Evolutionary conservation across 495 filamentous ascomycete species (phyloP).

Genomic region (Pseudoneurospora amorphoporcata): DNA sequence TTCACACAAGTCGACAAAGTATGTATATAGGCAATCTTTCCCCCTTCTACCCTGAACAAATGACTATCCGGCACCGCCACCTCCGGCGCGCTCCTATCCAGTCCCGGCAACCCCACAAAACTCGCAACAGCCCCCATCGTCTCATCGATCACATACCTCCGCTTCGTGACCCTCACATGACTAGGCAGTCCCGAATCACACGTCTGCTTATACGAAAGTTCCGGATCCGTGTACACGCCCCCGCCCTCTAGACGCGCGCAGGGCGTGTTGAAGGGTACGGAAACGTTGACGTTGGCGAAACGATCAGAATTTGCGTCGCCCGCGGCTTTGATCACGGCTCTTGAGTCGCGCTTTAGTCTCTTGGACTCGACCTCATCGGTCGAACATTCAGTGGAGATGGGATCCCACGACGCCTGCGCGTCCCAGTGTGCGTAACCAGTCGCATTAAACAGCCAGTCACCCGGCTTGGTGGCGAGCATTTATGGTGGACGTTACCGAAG

Average conservation of each 20-base stretch:
- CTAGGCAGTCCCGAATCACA: constrained; percentile 22
- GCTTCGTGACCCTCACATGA: constrained; percentile 18
- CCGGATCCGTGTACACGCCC: constrained; percentile 16
- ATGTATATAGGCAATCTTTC: constrained; percentile 28
- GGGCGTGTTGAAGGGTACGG: constrained; percentile 20
- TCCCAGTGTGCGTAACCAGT: constrained; percentile 34
- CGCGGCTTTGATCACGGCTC: constrained; percentile 24
- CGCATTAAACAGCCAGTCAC: constrained; percentile 42
- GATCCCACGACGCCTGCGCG: constrained; percentile 30
- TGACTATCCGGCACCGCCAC: constrained; percentile 25
- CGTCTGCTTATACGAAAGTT: constrained; percentile 18
- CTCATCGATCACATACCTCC: constrained; percentile 29
- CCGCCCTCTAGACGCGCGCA: constrained; percentile 30
- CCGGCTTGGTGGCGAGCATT: constrained; percentile 32
- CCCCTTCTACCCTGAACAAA: constrained; percentile 23
- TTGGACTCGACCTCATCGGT: neutral
- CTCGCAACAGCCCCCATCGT: constrained; percentile 24
- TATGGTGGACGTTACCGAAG: constrained; percentile 4
- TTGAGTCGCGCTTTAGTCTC: constrained; percentile 14
- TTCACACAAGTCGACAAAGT: constrained; percentile 2
- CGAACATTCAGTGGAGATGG: constrained; percentile 26
- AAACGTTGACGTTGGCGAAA: constrained; percentile 21
- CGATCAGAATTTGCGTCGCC: constrained; percentile 29
- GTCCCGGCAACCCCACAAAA: constrained; percentile 21
- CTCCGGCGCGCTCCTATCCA: constrained; percentile 16